Evolutionary conservation across 2,329 filamentous ascomycete species (phyloP), one percentile per base, ranked within the genome.

Genomic region (Zelopaecilomyces penicillatus): DNA sequence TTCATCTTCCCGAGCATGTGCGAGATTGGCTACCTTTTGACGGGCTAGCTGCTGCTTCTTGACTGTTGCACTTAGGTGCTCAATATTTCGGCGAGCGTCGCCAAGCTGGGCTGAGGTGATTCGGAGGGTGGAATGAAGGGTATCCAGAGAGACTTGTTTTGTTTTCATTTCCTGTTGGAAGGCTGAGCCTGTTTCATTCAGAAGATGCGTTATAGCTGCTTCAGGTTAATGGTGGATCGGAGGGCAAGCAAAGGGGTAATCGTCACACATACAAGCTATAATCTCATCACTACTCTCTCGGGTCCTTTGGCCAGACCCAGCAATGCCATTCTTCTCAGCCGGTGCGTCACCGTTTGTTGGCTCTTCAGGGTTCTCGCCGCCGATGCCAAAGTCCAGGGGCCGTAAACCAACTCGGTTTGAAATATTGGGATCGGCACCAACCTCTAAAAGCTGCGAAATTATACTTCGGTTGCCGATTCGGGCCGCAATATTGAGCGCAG

Each of bases 371-470:
- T 65, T 67, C 41, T 87, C 84, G 7, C 80, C 79, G 5, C 88
- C 88, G 29, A 97, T 87, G 6, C 91, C 91, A 67, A 98, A 98
- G 62, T 97, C 93, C n/a, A 89, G 74, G 1, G 93, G 90, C 34
- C 87, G 78, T 9, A 97, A 74, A 19, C 91, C 90, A 37, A 90
- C 90, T 40, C 89, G 82, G 57, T 98, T 98, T 5, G 88, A 78
- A 57, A 97, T 90, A 43, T 84, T 81, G n/a, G 89, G 85, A 62
- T 97, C 89, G 1, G 93, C 93, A 45, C 91, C 89, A 37, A 98
- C 90, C 65, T 98, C 93, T 8, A 97, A 74, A 30, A 98, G 73
- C 61, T 98, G 93, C n/a, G 89, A 91, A 46, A 97, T 95, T 55
- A 98, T 95, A 56, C 88, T 94, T 44, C 85, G 77, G 61, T 95